A percentile compares a stretch with the other conserved stretches of the same genome.
phyloP scores from a whole-genome alignment of 352 stramenopile genomes.

The Phytophthora pisi region DNA sequence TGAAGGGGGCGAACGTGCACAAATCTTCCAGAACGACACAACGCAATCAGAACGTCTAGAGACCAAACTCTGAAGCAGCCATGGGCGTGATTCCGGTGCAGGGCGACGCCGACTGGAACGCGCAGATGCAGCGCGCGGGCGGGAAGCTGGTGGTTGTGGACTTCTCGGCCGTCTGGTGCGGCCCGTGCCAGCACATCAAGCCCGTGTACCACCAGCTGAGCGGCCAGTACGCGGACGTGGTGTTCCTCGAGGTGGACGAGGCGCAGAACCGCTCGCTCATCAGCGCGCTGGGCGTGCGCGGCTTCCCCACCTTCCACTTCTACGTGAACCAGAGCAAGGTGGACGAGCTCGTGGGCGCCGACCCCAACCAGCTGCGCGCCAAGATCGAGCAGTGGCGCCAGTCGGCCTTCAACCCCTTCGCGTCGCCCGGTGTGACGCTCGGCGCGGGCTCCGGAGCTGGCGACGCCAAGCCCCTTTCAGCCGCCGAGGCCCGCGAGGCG shows the following conservation, averaged over 20 bases:
- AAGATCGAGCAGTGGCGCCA: constrained; percentile 91
- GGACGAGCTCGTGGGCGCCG: constrained; percentile 87
- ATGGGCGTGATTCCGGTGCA: constrained; percentile 81
- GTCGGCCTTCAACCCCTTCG: constrained; percentile 87
- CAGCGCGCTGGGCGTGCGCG: constrained; percentile 69
- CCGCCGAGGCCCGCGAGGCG: constrained; percentile 72
- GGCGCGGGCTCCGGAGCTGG: constrained; percentile 35
- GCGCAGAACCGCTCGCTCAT: constrained; percentile 88
- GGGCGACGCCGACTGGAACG: constrained; percentile 81
- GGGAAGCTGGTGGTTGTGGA: constrained; percentile 91
- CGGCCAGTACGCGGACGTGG: constrained; percentile 82
- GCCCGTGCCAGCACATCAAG: constrained; percentile 89
- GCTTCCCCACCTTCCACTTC: constrained; percentile 93
- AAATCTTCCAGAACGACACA: constrained; percentile 21
- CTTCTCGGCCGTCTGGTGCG: constrained; percentile 88
- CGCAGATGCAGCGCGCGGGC: constrained; percentile 71
- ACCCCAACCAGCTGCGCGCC: constrained; percentile 77
- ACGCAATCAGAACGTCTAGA: no score
- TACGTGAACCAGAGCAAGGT: constrained; percentile 90
- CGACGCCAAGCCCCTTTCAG: constrained; percentile 35
- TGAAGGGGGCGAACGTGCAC: constrained; percentile 1
- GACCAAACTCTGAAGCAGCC: constrained; percentile 45
- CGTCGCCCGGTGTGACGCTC: constrained; percentile 71
- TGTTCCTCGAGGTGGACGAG: constrained; percentile 90
- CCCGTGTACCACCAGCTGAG: constrained; percentile 83